Evolutionary conservation across 805 yeast species (phyloP), one percentile per base, ranked within the genome.

Genomic region (Yarrowia yakushimensis): DNA sequence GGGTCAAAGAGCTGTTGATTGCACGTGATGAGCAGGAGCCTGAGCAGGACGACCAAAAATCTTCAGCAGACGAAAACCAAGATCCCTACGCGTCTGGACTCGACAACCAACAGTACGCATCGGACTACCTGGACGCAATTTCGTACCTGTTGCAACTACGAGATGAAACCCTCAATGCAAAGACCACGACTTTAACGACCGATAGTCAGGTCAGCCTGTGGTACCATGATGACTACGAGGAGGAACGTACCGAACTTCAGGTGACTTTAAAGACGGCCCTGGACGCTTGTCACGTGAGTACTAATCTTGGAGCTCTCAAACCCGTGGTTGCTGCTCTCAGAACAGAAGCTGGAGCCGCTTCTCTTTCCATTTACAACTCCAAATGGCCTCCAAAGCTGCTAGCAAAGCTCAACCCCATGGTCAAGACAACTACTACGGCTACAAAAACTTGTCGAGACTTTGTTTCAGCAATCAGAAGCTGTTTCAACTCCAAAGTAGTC

Each of bases 401-500:
- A 9, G 15, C 57, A n/a, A 33, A 33, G 18, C 39, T 48, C 30
- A 33, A 33, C 17, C 41, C 57, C 10, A 23, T 48, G 15, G 9
- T 48, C 22, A 48, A 48, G 17, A 33, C 41, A 2, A 4, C 23
- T n/a, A 22, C 41, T 7, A 33, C 39, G 8, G 9, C 20, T 8
- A 48, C 57, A 8, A 48, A 33, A n/a, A 5, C 18, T 3, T 48
- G 57, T 12, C 22, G 18, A 12, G 57, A 48, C 22, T 18, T 48
- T 13, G 28, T 69, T 13, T 77, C 82, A 41, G 79, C 81, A 20
- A 76, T 77, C 43, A 84, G 90, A 66, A 80, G 81, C 31, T 80
- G 88, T 0, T 93, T 85, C 74, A 94, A 93, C 73, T 76, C 85
- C n/a, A 83, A 93, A 60, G 81, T 93, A 37, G 87, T 82, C 43